Conservation (phyloP, 352 stramenopile genomes). For the Pythium insidiosum region DNA sequence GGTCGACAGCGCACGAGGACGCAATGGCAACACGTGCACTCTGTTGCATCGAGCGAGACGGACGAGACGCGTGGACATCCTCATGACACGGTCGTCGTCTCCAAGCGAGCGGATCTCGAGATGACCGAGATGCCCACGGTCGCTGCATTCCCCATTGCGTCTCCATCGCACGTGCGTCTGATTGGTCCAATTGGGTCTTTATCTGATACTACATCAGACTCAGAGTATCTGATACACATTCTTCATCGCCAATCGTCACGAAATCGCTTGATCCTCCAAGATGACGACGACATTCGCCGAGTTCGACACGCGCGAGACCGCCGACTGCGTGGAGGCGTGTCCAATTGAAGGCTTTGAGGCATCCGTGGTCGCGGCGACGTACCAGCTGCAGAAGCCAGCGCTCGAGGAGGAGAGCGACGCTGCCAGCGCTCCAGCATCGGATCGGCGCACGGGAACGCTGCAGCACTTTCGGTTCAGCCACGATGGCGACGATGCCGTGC, state of each 20-base stretch:
- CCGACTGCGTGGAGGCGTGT: conserved; percentile 81
- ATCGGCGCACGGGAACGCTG: conserved; percentile 57
- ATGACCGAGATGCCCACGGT: too few species aligned
- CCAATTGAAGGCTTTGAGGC: conserved; percentile 46
- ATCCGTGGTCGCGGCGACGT: conserved; percentile 69
- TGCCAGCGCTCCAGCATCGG: neutral
- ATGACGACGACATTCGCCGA: conserved; percentile 32
- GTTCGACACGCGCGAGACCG: conserved; percentile 72
- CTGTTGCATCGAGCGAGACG: conserved; percentile 8
- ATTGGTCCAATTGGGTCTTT: too few species aligned
- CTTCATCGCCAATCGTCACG: too few species aligned
- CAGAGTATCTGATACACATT: too few species aligned
- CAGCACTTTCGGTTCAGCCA: conserved; percentile 50
- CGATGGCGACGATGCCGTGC: conserved; percentile 19
- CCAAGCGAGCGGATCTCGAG: too few species aligned
- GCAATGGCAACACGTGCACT: neutral
- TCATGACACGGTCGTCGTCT: too few species aligned
- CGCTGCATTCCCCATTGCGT: too few species aligned
- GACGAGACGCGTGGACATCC: conserved; percentile 4
- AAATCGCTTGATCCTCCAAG: too few species aligned
- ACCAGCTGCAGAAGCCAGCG: conserved; percentile 64
- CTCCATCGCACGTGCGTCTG: too few species aligned
- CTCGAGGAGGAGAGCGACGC: conserved; percentile 1
- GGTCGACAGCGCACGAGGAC: too few species aligned
- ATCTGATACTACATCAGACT: too few species aligned